phyloP scores from a whole-genome alignment of 1,139 yeast genomes.

The Lodderomyces jiufengensis region DNA sequence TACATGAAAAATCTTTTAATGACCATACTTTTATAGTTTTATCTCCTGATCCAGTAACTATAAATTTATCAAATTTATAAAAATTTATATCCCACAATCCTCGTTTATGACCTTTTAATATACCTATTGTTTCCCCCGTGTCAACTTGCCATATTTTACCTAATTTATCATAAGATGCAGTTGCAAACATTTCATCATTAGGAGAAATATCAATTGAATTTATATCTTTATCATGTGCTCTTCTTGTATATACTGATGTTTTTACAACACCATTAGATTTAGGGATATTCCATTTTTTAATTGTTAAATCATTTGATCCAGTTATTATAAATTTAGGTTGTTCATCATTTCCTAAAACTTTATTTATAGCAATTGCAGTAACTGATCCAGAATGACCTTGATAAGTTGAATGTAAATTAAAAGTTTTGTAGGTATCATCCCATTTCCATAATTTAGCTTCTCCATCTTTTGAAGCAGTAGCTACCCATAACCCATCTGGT shows the following conservation, averaged over 20 bases:
- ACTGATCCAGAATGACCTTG: slow-evolving; percentile 87
- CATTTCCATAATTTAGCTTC: slow-evolving; percentile 81
- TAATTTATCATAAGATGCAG: slow-evolving; percentile 93
- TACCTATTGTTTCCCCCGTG: slow-evolving; percentile 79
- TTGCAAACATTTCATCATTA: slow-evolving; percentile 81
- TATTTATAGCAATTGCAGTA: slow-evolving; percentile 76
- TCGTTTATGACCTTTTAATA: slow-evolving; percentile 84
- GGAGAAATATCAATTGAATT: slow-evolving; percentile 86
- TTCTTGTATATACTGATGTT: slow-evolving; percentile 77
- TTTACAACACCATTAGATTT: slow-evolving; percentile 28
- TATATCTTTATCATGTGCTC: slow-evolving; percentile 96
- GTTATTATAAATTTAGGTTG: slow-evolving; percentile 75
- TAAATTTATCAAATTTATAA: slow-evolving; percentile 69
- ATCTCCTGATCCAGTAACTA: slow-evolving; percentile 86
- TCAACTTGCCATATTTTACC: slow-evolving; percentile 85
- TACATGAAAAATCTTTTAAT: slow-evolving; percentile 67
- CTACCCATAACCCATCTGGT: slow-evolving; percentile 81
- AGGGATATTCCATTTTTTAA: slow-evolving; percentile 85
- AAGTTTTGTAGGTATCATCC: slow-evolving; percentile 37
- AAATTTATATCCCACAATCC: slow-evolving; percentile 93
- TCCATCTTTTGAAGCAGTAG: slow-evolving; percentile 90
- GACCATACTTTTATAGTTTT: slow-evolving; percentile 90
- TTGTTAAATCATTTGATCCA: slow-evolving; percentile 85
- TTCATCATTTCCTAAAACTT: slow-evolving; percentile 35
- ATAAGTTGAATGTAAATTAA: slow-evolving; percentile 57